A percentile compares a stretch with the other conserved stretches of the same genome.
Conservation (phyloP, 108 stramenopile genomes). For the Nitzschia sp. region DNA sequence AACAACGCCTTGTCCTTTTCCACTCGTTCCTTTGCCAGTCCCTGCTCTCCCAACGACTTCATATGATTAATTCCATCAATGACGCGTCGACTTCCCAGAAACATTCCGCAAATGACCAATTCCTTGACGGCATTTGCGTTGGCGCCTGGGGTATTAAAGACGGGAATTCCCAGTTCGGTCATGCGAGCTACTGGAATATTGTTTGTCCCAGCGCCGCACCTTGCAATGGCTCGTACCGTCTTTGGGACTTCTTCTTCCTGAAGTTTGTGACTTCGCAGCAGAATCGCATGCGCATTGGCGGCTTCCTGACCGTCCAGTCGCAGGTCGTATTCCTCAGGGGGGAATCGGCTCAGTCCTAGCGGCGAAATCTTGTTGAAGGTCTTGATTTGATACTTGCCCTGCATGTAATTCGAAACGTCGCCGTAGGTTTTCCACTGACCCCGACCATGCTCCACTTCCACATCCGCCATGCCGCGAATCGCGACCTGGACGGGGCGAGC, state of each 20-base stretch:
- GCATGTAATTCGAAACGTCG: conserved; percentile 66
- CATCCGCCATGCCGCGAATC: conserved; percentile 48
- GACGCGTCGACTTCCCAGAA: conserved; percentile 79
- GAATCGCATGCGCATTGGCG: conserved; percentile 83
- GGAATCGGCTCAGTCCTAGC: conserved; percentile 68
- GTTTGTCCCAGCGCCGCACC: conserved; percentile 95
- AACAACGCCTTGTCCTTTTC: conserved; percentile 95
- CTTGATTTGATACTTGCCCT: conserved; percentile 88
- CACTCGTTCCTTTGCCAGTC: conserved; percentile 81
- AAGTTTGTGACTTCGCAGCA: conserved; percentile 89
- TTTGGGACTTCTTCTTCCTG: conserved; percentile 82
- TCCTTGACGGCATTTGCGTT: conserved; percentile 97
- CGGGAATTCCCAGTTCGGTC: conserved; percentile 94
- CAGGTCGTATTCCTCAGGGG: conserved; percentile 68
- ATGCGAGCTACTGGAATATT: conserved; percentile 92
- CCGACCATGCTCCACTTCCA: conserved; percentile 81
- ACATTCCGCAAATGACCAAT: conserved; percentile 86
- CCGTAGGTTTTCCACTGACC: conserved; percentile 84
- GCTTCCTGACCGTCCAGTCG: conserved; percentile 37
- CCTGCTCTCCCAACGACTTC: conserved; percentile 81
- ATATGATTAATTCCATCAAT: conserved; percentile 90
- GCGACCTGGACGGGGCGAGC: conserved; percentile 20
- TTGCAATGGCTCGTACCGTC: conserved; percentile 87
- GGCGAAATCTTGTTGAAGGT: conserved; percentile 94
- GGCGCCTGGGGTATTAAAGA: conserved; percentile 97